Evolutionary conservation across 192 early-diverging fungal species (phyloP), one percentile per base, ranked within the genome.

Genomic region (Diversispora epigaea): DNA sequence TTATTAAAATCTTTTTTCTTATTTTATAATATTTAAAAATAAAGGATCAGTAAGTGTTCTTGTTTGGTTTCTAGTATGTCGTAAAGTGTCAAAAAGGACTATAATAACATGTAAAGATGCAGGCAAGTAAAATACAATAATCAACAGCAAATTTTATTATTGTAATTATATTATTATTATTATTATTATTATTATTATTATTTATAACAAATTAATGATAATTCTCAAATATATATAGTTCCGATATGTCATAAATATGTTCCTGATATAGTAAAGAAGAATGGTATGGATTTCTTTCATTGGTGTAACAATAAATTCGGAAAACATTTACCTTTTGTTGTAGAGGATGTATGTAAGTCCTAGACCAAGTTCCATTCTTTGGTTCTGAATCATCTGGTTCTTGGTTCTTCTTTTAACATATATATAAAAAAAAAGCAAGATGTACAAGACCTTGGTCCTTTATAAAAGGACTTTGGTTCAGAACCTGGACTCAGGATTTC

Each of bases 31-130:
- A 49, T 77, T 32, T 19, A 32, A 52, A 39, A 22, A 21, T 44
- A 58, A 68, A 89, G 91, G 92, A 4, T 91, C 90, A 0, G 90
- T 94, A 21, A 92, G 91, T 78, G 91, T 91, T 14, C 76, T 85
- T 12, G 87, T 89, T 45, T 94, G 92, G 93, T 89, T 91, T 78
- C 85, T 89, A 72, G 87, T 88, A 41, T 93, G 92, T 77, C 85
- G 89, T 63, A 84, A 89, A 62, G 77, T 88, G 39, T 82, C 8
- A 50, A 58, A 55, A 54, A 75, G 52, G 25, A 11, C 54, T 6
- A 19, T 64, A 46, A 12, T 22, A 19, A 52, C 32, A 4, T 22
- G 14, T 4, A 75, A 43, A 52, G 50, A 75, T 10, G 7, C 46
- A 32, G n/a, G 70, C 21, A 44, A 57, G 25, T 11, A 58, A 11